Conservation (phyloP, 129 eudicot species). For the Solidago caesia region DNA sequence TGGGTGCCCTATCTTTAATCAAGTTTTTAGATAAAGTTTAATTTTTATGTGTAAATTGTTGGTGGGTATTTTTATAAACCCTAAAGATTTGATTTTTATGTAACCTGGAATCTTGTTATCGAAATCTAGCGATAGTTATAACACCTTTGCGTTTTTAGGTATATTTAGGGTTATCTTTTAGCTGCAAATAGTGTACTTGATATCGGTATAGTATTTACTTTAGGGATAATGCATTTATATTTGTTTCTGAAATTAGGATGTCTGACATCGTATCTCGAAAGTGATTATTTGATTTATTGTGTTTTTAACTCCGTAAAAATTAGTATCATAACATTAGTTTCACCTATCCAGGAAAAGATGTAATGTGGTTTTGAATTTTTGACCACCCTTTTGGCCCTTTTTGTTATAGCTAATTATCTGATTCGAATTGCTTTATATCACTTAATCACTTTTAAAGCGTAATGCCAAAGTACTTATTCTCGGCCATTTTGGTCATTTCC, state of each 20-base stretch:
- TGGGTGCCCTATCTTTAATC: too few species aligned
- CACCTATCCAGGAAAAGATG: too few species aligned
- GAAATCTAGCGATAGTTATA: neutral
- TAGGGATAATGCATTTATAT: neutral
- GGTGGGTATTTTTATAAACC: too few species aligned
- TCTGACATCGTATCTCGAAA: neutral
- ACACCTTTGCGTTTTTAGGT: neutral
- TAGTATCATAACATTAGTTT: neutral
- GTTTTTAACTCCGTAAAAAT: neutral
- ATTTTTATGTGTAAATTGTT: too few species aligned
- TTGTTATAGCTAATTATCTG: conserved; percentile 3
- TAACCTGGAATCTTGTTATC: too few species aligned
- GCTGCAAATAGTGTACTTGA: conserved; percentile 7
- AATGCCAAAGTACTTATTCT: neutral
- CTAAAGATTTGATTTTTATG: too few species aligned
- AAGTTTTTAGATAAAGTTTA: too few species aligned
- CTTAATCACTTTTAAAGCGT: neutral
- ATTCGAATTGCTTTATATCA: neutral
- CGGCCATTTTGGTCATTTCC: neutral
- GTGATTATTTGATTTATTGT: neutral
- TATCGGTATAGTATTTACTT: neutral
- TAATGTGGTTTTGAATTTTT: neutral
- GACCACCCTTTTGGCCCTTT: neutral
- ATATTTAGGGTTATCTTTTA: conserved; percentile 1
- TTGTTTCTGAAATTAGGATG: neutral